phyloP scores from a whole-genome alignment of 2,329 filamentous ascomycete species.

The Metarhizium anisopliae region DNA sequence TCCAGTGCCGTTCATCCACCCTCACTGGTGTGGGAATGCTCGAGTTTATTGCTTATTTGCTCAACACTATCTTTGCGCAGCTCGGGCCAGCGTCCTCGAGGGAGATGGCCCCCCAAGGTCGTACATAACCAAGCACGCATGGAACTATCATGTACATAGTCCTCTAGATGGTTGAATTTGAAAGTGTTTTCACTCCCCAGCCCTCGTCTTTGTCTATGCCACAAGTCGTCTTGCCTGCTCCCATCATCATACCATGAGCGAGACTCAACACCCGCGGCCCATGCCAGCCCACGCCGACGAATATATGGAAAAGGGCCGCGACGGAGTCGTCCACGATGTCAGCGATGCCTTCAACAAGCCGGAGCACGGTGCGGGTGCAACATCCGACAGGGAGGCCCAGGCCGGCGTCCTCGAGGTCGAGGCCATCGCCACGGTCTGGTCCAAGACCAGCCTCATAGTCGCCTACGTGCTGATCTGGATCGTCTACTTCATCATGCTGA shows the following conservation, averaged over 20 bases:
- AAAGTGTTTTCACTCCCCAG: too few relatives aligned
- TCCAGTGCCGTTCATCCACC: neutral
- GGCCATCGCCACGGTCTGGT: slow-evolving; percentile 29
- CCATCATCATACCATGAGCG: neutral
- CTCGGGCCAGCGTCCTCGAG: too few relatives aligned
- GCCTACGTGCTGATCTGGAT: slow-evolving; percentile 36
- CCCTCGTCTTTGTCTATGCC: too few relatives aligned
- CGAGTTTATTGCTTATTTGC: neutral
- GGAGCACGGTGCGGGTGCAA: neutral
- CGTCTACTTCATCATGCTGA: slow-evolving; percentile 36
- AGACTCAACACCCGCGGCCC: neutral
- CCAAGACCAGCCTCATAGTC: slow-evolving; percentile 24
- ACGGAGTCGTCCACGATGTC: neutral
- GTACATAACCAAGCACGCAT: too few relatives aligned
- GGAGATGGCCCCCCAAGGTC: neutral
- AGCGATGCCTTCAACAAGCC: neutral
- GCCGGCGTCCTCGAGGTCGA: slow-evolving; percentile 29
- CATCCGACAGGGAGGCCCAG: slow-evolving; percentile 14
- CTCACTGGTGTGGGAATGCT: neutral
- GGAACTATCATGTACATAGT: too few relatives aligned
- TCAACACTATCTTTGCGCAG: neutral
- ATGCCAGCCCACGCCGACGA: neutral
- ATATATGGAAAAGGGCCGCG: neutral
- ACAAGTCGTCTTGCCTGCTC: neutral
- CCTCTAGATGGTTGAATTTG: too few relatives aligned